Conservation (phyloP, 768 basidiomycete species). For the Tylopilus subfusipes region DNA sequence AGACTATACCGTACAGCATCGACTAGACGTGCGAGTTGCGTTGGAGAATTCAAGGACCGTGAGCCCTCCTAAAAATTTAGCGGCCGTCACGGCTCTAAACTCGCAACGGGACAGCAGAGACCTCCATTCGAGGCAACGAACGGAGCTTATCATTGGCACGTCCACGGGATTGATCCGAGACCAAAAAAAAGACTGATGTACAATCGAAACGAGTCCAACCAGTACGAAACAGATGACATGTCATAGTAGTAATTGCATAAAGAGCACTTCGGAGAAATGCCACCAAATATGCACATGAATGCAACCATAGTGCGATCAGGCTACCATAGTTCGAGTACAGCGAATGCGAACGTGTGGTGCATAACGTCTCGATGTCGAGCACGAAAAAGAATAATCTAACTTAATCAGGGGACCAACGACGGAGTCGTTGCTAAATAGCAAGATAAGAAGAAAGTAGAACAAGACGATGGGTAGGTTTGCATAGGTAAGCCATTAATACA, state of each 20-base stretch:
- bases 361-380: conserved; percentile 10
- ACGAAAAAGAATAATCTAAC: not conserved
- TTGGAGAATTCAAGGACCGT: too few relatives aligned
- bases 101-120: too few relatives aligned
- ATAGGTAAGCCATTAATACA: conserved; percentile 28
- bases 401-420: not conserved
- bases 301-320: not conserved
- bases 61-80: too few relatives aligned
- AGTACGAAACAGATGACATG: not conserved
- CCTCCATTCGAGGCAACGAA: too few relatives aligned
- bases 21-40: too few relatives aligned
- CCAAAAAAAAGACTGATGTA: not conserved
- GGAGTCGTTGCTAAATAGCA: not conserved
- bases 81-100: too few relatives aligned
- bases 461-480: conserved; percentile 12
- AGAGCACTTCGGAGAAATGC: not conserved
- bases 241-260: not conserved
- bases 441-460: not conserved
- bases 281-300: not conserved
- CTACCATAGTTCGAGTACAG: not conserved
- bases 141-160: too few relatives aligned
- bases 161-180: not conserved
- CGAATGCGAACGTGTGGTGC: not conserved
- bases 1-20: too few relatives aligned
- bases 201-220: not conserved